These are phyloP conservation scores for Diplodia mutila DNA, from an alignment of 2,329 filamentous ascomycete genomes.

Conservation along the genomic window DNA sequence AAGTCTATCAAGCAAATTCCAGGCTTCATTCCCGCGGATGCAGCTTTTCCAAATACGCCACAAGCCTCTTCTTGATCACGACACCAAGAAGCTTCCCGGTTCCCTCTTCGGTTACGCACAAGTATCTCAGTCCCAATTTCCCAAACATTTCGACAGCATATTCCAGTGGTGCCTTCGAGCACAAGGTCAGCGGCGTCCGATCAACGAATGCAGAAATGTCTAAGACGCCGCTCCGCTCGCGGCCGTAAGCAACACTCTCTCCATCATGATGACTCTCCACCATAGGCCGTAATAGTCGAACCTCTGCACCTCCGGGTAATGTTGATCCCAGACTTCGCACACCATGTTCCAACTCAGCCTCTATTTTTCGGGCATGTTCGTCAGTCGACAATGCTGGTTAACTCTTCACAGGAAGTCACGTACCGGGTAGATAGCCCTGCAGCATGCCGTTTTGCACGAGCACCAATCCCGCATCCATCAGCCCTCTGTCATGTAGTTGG, in stretches of 20 bases:
- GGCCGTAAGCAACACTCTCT: conserved; percentile 23
- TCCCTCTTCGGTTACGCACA: conserved; percentile 59
- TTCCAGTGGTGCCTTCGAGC: conserved; percentile 59
- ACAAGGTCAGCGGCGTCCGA: conserved; percentile 56
- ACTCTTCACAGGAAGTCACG: not conserved
- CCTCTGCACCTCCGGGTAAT: conserved; percentile 38
- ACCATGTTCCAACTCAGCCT: conserved; percentile 58
- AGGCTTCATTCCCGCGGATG: conserved; percentile 30
- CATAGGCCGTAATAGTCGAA: conserved; percentile 45
- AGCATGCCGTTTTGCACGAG: conserved; percentile 55
- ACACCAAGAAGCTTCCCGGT: conserved; percentile 57
- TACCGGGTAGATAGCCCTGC: conserved; percentile 57
- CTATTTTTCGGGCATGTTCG: conserved; percentile 21
- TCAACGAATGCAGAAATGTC: conserved; percentile 58
- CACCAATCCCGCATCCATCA: conserved; percentile 63
- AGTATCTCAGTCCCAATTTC: conserved; percentile 58
- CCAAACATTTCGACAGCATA: conserved; percentile 64
- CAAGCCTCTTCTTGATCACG: conserved; percentile 62
- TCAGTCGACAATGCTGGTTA: conserved; percentile 25
- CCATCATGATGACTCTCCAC: conserved; percentile 33
- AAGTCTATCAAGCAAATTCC: not conserved
- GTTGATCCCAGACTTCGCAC: conserved; percentile 44
- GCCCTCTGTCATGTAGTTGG: conserved; percentile 53
- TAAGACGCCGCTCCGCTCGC: conserved; percentile 35
- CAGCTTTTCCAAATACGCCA: conserved; percentile 55